Base-by-base conservation (phyloP, 495 filamentous ascomycete genomes). In the Letharia columbiana region DNA sequence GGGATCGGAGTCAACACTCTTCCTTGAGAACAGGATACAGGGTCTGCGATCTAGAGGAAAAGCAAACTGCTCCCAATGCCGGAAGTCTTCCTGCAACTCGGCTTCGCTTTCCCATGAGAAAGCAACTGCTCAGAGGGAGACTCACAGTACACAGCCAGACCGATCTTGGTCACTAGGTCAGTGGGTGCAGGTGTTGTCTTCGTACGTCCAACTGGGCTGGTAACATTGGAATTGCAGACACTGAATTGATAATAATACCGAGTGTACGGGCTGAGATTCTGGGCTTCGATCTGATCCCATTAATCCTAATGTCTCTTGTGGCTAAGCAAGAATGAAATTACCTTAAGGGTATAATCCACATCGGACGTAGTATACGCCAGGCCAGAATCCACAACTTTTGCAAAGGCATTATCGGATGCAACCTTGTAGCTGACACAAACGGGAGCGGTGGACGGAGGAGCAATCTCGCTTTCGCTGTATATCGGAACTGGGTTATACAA, bases 291-390 rank as follows among this genome's bases (percentile, higher is more conserved):
- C 83, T 84, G 64, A 12, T 20, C 8, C 18, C 17, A 3, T 54
- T 23, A 52, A n/a, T 18, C 18, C 50, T 35, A 6, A 10, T 28
- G 33, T 33, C 18, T 35, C 41, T 7, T 33, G 28, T 45, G 41
- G 35, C 11, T 6, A 1, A 40, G 28, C 11, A 60, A 35, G 15
- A 40, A 13, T 61, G 6, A 28, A 39, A 10, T 1, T 71, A 83
- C 83, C 78, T 90, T 89, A 42, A 89, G 76, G 9, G 87, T 90
- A 68, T 85, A 90, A 68, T 90, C 87, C 18, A 89, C 80, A 72
- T 90, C 87, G 1, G 83, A 86, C 61, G 78, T 84, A 0, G 87
- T 90, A 69, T 84, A 88, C 1, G 78, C 85, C 17, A 75, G 78
- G 9, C 86, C 85, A 39, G 74, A 73, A 64, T 79, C 75, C 15